Conservation (phyloP, 352 stramenopile genomes). For the Phytophthora crassamura region DNA sequence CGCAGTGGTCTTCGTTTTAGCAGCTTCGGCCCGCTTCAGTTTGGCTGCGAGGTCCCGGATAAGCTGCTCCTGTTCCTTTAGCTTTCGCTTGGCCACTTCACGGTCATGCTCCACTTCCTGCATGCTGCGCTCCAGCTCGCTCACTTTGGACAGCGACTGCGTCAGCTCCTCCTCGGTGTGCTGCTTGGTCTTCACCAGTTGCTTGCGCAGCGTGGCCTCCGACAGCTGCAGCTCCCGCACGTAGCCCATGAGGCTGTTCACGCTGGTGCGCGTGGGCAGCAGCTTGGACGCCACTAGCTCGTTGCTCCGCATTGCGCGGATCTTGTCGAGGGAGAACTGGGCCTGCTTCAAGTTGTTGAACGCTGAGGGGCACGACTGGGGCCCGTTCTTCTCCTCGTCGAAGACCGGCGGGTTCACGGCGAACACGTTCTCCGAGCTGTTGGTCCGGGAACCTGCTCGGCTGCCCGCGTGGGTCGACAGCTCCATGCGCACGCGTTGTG, state of each 20-base stretch:
- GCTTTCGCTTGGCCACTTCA: conserved; percentile 36
- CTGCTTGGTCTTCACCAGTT: conserved; percentile 63
- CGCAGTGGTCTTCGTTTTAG: conserved; percentile 17
- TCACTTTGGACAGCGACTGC: conserved; percentile 49
- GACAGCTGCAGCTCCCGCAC: conserved; percentile 78
- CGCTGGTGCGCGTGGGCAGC: conserved; percentile 56
- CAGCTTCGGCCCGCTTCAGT: conserved; percentile 36
- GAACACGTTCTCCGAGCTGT: conserved; percentile 47
- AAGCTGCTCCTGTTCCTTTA: conserved; percentile 52
- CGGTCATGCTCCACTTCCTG: conserved; percentile 47
- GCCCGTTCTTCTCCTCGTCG: conserved; percentile 46
- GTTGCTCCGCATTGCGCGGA: conserved; percentile 37
- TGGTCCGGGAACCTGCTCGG: conserved; percentile 32
- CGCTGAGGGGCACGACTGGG: conserved; percentile 49
- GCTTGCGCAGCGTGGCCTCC: conserved; percentile 62
- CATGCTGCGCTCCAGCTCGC: conserved; percentile 53
- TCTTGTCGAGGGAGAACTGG: conserved; percentile 38
- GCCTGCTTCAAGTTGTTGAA: conserved; percentile 43
- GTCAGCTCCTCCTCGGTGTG: conserved; percentile 61
- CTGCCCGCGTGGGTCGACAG: conserved; percentile 47
- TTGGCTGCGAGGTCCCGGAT: conserved; percentile 50
- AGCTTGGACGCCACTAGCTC: conserved; percentile 64
- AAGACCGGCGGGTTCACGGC: conserved; percentile 27
- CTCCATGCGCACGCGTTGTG: conserved; percentile 66
- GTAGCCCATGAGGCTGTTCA: conserved; percentile 81